Conservation (phyloP, 345 rosid species). For the Brassica incana region DNA sequence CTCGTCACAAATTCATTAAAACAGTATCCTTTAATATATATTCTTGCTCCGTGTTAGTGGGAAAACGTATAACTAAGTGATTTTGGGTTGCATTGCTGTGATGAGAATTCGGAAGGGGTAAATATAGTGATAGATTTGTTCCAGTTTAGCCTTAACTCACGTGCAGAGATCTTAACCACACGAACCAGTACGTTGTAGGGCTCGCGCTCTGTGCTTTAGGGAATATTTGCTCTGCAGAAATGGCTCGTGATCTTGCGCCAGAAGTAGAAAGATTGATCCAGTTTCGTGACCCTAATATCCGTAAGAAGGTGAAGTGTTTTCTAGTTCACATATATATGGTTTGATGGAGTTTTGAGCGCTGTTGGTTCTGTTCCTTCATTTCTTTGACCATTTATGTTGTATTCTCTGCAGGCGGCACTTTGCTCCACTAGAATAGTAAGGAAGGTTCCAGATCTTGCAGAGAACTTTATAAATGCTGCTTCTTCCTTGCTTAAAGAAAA, state of each 20-base stretch:
- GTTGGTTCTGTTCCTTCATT: conserved; percentile 16
- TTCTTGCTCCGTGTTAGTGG: too few species aligned
- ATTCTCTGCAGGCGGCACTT: conserved; percentile 75
- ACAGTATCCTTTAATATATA: conserved; percentile 72
- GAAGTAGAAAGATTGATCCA: conserved; percentile 96
- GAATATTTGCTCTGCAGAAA: conserved; percentile 96
- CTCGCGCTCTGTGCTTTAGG: conserved; percentile 99
- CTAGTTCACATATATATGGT: not conserved
- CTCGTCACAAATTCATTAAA: conserved; percentile 97
- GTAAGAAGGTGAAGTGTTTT: conserved; percentile 73
- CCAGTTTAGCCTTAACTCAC: conserved; percentile 56
- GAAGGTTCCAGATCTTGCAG: conserved; percentile 98
- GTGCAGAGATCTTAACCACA: conserved; percentile 92
- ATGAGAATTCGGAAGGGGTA: not conserved
- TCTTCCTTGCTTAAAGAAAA: conserved; percentile 91
- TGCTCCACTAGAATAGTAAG: conserved; percentile 91
- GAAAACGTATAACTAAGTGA: too few species aligned
- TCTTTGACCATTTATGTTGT: conserved; percentile 24
- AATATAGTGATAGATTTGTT: not conserved
- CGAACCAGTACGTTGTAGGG: conserved; percentile 96
- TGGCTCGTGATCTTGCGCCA: conserved; percentile 99
- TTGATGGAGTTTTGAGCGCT: conserved; percentile 5
- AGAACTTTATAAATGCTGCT: conserved; percentile 90
- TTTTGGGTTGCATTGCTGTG: conserved; percentile 3
- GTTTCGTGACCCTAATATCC: conserved; percentile 97